A percentile compares a stretch with the other conserved stretches of the same genome.
These are phyloP conservation scores for Petunia axillaris DNA, from an alignment of 257 asterid genomes.

Conservation along the genomic window DNA sequence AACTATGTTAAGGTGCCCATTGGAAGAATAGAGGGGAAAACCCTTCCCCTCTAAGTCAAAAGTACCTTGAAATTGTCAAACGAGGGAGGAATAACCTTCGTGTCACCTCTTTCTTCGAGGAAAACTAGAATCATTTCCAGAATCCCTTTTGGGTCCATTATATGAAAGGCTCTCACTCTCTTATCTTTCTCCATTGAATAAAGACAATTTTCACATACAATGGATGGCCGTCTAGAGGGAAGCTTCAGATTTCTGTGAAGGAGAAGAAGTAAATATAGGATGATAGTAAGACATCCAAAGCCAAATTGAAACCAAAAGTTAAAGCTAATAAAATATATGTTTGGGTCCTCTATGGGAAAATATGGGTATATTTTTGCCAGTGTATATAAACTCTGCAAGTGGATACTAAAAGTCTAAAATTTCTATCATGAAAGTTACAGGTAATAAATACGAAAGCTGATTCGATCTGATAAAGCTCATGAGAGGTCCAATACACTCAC, in stretches of 20 bases:
- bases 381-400: neutral
- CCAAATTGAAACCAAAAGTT: slow-evolving; percentile 9
- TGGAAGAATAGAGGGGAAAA: neutral
- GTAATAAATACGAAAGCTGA: neutral
- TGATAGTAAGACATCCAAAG: slow-evolving; percentile 22
- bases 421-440: neutral
- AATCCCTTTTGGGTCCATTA: slow-evolving; percentile 76
- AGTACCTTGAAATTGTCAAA: slow-evolving; percentile 61
- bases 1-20: neutral
- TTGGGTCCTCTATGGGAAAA: slow-evolving; percentile 12
- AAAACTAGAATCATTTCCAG: slow-evolving; percentile 80
- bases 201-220: slow-evolving; percentile 93
- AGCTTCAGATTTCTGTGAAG: slow-evolving; percentile 75
- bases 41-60: slow-evolving; percentile 19
- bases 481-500: neutral
- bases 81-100: slow-evolving; percentile 54
- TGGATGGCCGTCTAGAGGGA: slow-evolving; percentile 81
- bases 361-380: neutral
- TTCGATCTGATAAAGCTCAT: neutral
- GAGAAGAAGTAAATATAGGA: slow-evolving; percentile 29
- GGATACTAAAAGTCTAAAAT: neutral
- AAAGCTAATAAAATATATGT: neutral
- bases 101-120: slow-evolving; percentile 77
- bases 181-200: slow-evolving; percentile 72
- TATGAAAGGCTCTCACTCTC: slow-evolving; percentile 81